Base-by-base conservation (phyloP, 352 stramenopile genomes). In the Pythium aquatile region DNA sequence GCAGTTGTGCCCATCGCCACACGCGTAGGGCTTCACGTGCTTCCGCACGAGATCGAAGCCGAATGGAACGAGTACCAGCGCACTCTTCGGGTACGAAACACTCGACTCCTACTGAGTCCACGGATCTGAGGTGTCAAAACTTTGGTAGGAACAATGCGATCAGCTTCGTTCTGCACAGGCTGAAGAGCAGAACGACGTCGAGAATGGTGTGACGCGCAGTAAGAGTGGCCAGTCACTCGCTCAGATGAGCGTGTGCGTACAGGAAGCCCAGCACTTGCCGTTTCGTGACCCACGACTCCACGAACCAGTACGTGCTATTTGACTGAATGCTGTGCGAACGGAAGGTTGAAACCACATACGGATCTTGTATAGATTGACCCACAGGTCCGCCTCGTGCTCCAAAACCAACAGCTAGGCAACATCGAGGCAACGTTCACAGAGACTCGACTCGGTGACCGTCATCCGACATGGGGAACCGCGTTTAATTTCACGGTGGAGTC, bases 201-300 rank as follows among this genome's bases (percentile, higher is more conserved):
- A 55, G n/a, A 63, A 52, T 42, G 65, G 65, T 2, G 48, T 72
- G 11, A 44, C 60, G 1, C 29, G 60, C 13, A 40, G 39, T 47
- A 62, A 28, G 6, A 28, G 47, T 14, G 66, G 59, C 1, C 16
- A 58, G 9, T 65, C 44, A 4, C 47, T 81, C 4, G 78, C 80
- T 2, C 67, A 61, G 3, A 65, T 90, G 11, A 61, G 76, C 29
- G 54, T 87, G 13, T 70, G 52, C 16, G 59, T 90, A 40, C 48
- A 84, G 2, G 66, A 86, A 58, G 82, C 66, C 14, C 68, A 79
- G 28, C 55, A 85, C 54, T 55, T 91, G n/a, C 75, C 80, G 24
- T 79, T 67, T 37, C 77, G 82, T 20, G 78, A 89, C 42, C 69
- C 72, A 2, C 72, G 73, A 52, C 75, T 69, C 16, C 30, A 53